phyloP scores from a whole-genome alignment of 495 filamentous ascomycete genomes.

The Penicillium canescens region DNA sequence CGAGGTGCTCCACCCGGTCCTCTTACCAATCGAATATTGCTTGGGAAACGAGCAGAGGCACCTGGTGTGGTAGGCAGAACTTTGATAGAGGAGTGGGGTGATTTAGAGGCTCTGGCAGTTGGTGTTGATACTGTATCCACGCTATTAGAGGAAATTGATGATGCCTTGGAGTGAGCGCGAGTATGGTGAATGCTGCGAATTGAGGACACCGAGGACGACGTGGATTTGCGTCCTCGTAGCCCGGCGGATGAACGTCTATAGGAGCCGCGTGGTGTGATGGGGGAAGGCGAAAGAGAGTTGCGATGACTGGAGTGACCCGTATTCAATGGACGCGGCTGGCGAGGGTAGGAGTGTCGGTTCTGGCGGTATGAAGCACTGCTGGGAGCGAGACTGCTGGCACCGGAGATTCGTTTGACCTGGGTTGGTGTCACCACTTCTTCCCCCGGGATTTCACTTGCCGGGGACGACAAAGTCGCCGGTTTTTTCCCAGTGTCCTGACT shows the following conservation, averaged over 20 bases:
- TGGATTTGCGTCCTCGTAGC: conserved; percentile 89
- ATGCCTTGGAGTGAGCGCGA: conserved; percentile 90
- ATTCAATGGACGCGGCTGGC: conserved; percentile 51
- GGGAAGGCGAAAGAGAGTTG: conserved; percentile 84
- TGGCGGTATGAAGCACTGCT: conserved; percentile 50
- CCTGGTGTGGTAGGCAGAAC: conserved; percentile 92
- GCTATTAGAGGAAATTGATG: conserved; percentile 84
- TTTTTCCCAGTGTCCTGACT: conserved; percentile 40
- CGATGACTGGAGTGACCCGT: conserved; percentile 62
- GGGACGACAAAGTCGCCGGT: conserved; percentile 16
- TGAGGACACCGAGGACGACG: conserved; percentile 91
- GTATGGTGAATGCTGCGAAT: conserved; percentile 86
- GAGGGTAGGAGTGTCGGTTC: conserved; percentile 48
- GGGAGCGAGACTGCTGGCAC: conserved; percentile 45
- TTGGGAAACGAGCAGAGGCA: conserved; percentile 69
- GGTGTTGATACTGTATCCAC: conserved; percentile 65
- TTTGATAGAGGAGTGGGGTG: conserved; percentile 88
- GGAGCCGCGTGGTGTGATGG: conserved; percentile 83
- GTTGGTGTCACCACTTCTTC: conserved; percentile 40
- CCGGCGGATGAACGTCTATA: conserved; percentile 74
- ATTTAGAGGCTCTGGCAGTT: conserved; percentile 65
- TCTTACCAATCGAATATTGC: conserved; percentile 82
- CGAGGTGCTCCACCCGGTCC: conserved; percentile 40
- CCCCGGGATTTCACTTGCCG: conserved; percentile 16
- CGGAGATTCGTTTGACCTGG: conserved; percentile 44